Evolutionary conservation across 495 filamentous ascomycete species (phyloP).

Genomic region (Aspergillus heteromorphus): DNA sequence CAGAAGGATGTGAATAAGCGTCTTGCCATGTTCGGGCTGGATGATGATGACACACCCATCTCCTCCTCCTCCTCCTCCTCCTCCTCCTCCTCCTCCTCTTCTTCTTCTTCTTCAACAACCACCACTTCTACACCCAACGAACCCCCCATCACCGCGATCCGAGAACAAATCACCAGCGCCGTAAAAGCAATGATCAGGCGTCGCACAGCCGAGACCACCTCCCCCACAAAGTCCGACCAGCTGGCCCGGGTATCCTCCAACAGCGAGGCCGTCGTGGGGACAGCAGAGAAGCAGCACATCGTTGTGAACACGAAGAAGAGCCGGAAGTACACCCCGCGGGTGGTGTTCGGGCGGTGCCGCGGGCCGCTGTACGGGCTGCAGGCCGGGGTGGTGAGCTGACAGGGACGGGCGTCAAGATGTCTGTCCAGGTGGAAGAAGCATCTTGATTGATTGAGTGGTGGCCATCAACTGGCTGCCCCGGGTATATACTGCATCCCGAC

Average conservation of each 20-base stretch:
- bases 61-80: too few species aligned
- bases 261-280: not conserved
- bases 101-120: not conserved
- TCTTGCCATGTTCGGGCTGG: slow-evolving; percentile 6
- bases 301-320: not conserved
- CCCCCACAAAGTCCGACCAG: not conserved
- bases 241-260: not conserved
- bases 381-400: not conserved
- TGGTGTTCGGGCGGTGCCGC: not conserved
- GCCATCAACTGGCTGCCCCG: too few species aligned
- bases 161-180: slow-evolving; percentile 11
- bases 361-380: not conserved
- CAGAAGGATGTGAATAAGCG: slow-evolving; percentile 14
- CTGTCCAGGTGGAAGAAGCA: too few species aligned
- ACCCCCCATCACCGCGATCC: slow-evolving; percentile 6
- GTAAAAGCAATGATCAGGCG: slow-evolving; percentile 10
- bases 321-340: not conserved
- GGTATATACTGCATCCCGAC: too few species aligned
- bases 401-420: not conserved
- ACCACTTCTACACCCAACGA: not conserved
- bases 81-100: too few species aligned
- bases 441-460: too few species aligned
- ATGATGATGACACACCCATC: slow-evolving; percentile 8
- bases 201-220: not conserved
- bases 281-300: not conserved